Conservation (phyloP, 2,329 filamentous ascomycete species). For the Emergomyces pasteurianus region DNA sequence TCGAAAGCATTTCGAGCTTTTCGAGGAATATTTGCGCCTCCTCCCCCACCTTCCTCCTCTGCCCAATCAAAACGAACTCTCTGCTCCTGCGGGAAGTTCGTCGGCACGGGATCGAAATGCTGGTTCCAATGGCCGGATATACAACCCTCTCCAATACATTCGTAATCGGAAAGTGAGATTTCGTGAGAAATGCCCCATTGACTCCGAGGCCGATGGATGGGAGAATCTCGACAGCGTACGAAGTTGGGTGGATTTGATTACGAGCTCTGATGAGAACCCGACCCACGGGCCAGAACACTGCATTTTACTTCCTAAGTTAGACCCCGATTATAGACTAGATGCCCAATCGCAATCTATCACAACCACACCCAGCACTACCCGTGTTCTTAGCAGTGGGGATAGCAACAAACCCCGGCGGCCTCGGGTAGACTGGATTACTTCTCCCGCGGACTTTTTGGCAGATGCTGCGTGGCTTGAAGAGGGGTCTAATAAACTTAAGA, state of each 20-base stretch:
- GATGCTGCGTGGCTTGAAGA: slow-evolving; percentile 88
- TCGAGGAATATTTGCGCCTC: slow-evolving; percentile 69
- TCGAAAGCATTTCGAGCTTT: slow-evolving; percentile 72
- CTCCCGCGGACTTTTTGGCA: slow-evolving; percentile 74
- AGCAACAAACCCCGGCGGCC: slow-evolving; percentile 55
- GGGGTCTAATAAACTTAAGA: slow-evolving; percentile 62
- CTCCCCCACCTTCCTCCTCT: slow-evolving; percentile 69
- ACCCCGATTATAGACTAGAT: slow-evolving; percentile 11
- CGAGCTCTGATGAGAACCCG: slow-evolving; percentile 35
- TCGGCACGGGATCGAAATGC: slow-evolving; percentile 12
- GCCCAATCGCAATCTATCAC: not conserved
- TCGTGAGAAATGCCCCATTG: slow-evolving; percentile 61
- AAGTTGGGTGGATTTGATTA: slow-evolving; percentile 64
- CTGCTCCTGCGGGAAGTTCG: slow-evolving; percentile 22
- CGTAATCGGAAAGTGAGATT: slow-evolving; percentile 78
- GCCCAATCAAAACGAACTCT: slow-evolving; percentile 12
- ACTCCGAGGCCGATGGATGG: slow-evolving; percentile 67
- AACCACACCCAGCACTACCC: slow-evolving; percentile 15
- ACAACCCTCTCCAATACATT: slow-evolving; percentile 88
- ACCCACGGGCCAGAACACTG: slow-evolving; percentile 35
- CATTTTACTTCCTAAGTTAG: slow-evolving; percentile 34
- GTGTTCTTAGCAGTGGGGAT: slow-evolving; percentile 28
- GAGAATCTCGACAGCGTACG: slow-evolving; percentile 58
- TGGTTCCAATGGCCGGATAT: slow-evolving; percentile 51
- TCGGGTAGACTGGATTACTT: slow-evolving; percentile 72